A percentile compares a stretch with the other conserved stretches of the same genome.
Evolutionary conservation across 1,284 basidiomycete genomes (phyloP).

Genomic region (Moniliophthora roreri): DNA sequence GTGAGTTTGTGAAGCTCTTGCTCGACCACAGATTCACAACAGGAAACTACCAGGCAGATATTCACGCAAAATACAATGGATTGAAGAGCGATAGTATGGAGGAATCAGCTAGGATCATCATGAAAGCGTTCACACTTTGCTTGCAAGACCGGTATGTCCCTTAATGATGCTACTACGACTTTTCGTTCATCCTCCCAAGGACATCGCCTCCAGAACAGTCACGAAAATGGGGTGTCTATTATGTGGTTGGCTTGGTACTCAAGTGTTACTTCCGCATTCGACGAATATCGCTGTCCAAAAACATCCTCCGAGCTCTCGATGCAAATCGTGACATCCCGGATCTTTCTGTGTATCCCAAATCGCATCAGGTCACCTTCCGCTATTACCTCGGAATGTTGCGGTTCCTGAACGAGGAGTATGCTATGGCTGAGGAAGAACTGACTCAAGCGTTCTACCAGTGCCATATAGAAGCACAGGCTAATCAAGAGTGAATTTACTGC

Average conservation of each 20-base stretch:
- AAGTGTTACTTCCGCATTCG: constrained; percentile 95
- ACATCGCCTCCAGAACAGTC: constrained; percentile 71
- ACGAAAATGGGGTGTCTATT: constrained; percentile 94
- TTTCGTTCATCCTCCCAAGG: constrained; percentile 31
- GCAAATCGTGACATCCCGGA: constrained; percentile 86
- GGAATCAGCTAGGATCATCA: constrained; percentile 87
- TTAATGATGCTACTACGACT: constrained; percentile 1
- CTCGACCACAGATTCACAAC: no score
- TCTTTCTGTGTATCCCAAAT: constrained; percentile 72
- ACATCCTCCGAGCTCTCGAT: constrained; percentile 86
- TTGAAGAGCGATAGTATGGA: constrained; percentile 79
- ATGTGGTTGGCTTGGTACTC: constrained; percentile 88
- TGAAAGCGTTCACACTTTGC: constrained; percentile 91
- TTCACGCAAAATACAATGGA: constrained; percentile 55
- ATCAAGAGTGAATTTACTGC: constrained; percentile 70
- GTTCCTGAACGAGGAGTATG: constrained; percentile 91
- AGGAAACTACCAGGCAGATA: constrained; percentile 61
- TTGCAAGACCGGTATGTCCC: constrained; percentile 78
- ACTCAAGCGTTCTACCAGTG: constrained; percentile 83
- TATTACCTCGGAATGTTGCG: constrained; percentile 95
- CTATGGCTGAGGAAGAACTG: constrained; percentile 83
- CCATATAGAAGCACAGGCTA: constrained; percentile 62
- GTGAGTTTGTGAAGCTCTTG: constrained; percentile 38
- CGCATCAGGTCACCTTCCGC: constrained; percentile 90
- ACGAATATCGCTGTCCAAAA: constrained; percentile 89